Evolutionary conservation across 345 rosid species (phyloP), one percentile per base, ranked within the genome.

Genomic region (Euphorbia lathyris): DNA sequence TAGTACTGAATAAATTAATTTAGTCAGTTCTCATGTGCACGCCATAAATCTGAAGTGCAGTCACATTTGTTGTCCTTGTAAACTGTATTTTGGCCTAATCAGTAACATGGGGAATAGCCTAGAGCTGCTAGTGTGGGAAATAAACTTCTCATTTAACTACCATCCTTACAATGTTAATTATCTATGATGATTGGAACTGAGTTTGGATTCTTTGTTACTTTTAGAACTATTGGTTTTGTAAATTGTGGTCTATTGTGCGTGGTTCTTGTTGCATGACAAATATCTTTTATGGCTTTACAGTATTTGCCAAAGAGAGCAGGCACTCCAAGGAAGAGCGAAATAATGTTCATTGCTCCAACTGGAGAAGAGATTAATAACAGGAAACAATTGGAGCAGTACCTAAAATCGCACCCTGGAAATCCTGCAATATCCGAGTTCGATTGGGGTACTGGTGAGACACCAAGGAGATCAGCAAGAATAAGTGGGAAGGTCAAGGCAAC

Each of bases 391-490:
- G 93, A 91, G 78, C 84, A 79, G 78, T 89, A 89, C 79, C 90
- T 91, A 48, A 86, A 89, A 67, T 77, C 96, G 2, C 80, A 89
- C 75, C 88, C 90, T 65, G 91, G 89, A 38, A 87, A 77, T 77
- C 96, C 91, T 0, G 75, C 83, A 1, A 63, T 83, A 47, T 8
- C 88, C 0, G 90, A 86, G 74, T 89, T 91, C 72, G 96, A 91
- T 63, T 91, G 97, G 97, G 85, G 86, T 10, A 86, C 89, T 22
- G 90, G 93, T 68, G 96, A 87, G 80, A 84, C 88, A 27, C 96
- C 93, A 20, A 87, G 96, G 83, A 83, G 97, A 78, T 89, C 96
- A 16, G 84, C 97, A 56, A 89, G 96, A 74, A 85, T 91, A 80
- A 83, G 89, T 63, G 91, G 78, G 73, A 91, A 87, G 84, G 76